phyloP scores from a whole-genome alignment of 345 rosid genomes.

The Populus alba region DNA sequence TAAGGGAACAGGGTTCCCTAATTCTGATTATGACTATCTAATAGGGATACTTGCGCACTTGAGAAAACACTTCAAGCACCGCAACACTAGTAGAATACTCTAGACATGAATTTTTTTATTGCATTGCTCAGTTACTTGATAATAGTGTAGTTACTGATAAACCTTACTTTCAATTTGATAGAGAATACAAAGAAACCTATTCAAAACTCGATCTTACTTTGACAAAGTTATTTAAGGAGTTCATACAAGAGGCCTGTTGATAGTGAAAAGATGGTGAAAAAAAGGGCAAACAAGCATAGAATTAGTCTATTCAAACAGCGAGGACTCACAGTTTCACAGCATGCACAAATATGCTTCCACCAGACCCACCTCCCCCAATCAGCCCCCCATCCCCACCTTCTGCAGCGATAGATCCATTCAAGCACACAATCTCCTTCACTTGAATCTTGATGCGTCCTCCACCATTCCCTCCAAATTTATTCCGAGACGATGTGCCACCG shows the following conservation, averaged over 20 bases:
- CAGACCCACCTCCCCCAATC: conserved; percentile 92
- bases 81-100: not conserved
- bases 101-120: not conserved
- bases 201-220: not conserved
- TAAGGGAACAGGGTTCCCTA: not conserved
- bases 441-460: conserved; percentile 80
- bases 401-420: conserved; percentile 76
- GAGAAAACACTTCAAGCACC: not conserved
- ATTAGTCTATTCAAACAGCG: not conserved
- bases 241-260: not conserved
- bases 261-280: not conserved
- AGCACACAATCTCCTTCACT: conserved; percentile 52
- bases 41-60: not conserved
- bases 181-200: not conserved
- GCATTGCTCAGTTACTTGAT: not conserved
- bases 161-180: not conserved
- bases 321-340: conserved; percentile 78
- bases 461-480: conserved; percentile 70
- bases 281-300: not conserved
- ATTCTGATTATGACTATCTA: not conserved
- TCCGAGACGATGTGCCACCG: conserved; percentile 47
- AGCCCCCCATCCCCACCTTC: conserved; percentile 84
- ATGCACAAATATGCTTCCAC: conserved; percentile 73
- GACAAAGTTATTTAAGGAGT: not conserved
- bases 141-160: not conserved